Base-by-base conservation (phyloP, 2,329 filamentous ascomycete species). In the Hypoxylon sp. region DNA sequence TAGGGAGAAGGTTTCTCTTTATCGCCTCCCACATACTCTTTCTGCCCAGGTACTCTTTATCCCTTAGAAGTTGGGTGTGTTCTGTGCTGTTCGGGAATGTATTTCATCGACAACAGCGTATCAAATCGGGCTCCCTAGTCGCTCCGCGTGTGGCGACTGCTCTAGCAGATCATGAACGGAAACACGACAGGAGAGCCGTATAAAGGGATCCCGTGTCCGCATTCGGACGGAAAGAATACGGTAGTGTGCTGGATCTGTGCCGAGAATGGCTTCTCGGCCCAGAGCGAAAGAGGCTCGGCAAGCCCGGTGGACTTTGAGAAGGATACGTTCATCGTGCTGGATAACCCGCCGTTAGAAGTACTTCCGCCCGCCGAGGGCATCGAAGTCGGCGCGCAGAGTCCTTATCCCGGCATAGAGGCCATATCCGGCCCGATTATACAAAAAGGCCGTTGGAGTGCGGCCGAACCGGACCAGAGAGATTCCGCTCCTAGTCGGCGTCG, bases 281-380 rank as follows among this genome's bases (percentile, higher is more conserved):
- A 43, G 3, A n/a, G 34, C 19, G 26, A 32, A 56, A 34, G 55
- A 4, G 37, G 34, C 20, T 44, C 58, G 17, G 47, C 55, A 19
- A 41, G 28, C 17, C 43, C n/a, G 13, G 51, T 57, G n/a, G 32
- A 19, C 10, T 48, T 53, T 2, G 50, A 53, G 2, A 39, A 34
- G 19, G 37, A 15, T 6, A 32, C 28, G 7, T 51, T 60, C 39
- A 26, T 47, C 24, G 39, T 17, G 19, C 46, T 24, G 8, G 62
- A 63, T 26, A 46, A 50, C 11, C 60, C 60, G 6, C 62, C 66
- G 7, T 68, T 68, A 8, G 71, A 72, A 52, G 56, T 68, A 48
- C 64, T 60, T 17, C 58, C 39, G 3, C 70, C 68, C 3, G 67
- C 64, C 15, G 67, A 68, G 37, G 72, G 71, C 2, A 55, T 74